A percentile compares a stretch with the other conserved stretches of the same genome.
These are phyloP conservation scores for Pleurotus eryngii DNA, from an alignment of 768 basidiomycete genomes.

Conservation along the genomic window DNA sequence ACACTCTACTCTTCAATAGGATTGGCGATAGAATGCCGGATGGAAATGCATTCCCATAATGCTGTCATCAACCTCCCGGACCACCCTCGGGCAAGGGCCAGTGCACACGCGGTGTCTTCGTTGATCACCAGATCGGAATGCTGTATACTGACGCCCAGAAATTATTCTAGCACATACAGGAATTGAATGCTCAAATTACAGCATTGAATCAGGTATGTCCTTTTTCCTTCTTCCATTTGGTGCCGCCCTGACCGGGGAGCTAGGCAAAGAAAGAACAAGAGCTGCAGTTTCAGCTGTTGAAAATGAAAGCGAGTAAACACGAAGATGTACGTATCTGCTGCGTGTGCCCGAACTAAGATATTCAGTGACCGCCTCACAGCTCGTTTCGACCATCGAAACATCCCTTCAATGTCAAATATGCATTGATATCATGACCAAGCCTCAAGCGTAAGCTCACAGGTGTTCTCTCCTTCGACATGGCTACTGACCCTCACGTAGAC, in stretches of 20 bases:
- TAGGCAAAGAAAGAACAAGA: slow-evolving; percentile 47
- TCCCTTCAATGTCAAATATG: slow-evolving; percentile 75
- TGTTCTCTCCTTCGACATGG: background rate
- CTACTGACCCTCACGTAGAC: slow-evolving; percentile 30
- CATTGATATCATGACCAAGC: slow-evolving; percentile 63
- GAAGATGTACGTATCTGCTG: slow-evolving; percentile 47
- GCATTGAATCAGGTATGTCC: slow-evolving; percentile 33
- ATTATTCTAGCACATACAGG: slow-evolving; percentile 45
- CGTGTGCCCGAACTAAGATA: background rate
- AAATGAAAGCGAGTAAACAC: slow-evolving; percentile 43
- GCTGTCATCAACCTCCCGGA: too few relatives aligned
- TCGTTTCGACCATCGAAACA: slow-evolving; percentile 52
- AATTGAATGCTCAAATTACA: slow-evolving; percentile 42
- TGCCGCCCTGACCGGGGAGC: slow-evolving; percentile 3
- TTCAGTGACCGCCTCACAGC: slow-evolving; percentile 27
- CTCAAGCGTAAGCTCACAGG: slow-evolving; percentile 54
- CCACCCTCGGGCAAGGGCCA: too few relatives aligned
- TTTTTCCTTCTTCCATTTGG: background rate
- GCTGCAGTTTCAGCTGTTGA: slow-evolving; percentile 38
- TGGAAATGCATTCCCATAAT: too few relatives aligned
- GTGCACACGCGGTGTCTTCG: too few relatives aligned
- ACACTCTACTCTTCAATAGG: too few relatives aligned
- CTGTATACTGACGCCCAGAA: slow-evolving; percentile 4
- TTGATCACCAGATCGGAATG: background rate
- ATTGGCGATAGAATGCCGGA: too few relatives aligned